These are phyloP conservation scores for Rhodotorula glutinis DNA, from an alignment of 1,284 basidiomycete genomes.

Conservation along the genomic window DNA sequence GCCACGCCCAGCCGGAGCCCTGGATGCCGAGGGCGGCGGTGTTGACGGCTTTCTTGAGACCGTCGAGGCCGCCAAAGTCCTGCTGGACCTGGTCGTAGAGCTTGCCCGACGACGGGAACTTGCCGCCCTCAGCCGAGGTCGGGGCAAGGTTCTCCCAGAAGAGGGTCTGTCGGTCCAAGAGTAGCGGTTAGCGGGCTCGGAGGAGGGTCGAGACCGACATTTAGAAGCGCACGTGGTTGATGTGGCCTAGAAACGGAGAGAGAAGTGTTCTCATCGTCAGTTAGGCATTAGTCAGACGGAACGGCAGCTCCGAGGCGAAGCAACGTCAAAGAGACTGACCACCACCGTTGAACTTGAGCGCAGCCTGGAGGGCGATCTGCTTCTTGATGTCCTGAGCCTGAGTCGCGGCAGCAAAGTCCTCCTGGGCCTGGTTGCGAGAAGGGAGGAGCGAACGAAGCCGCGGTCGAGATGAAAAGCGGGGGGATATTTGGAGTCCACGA, in stretches of 20 bases:
- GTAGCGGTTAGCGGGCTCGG: background rate
- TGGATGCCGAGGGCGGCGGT: slow-evolving; percentile 87
- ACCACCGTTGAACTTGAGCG: slow-evolving; percentile 88
- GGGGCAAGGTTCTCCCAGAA: slow-evolving; percentile 97
- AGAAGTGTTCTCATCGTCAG: no score
- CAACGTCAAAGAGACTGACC: slow-evolving; percentile 53
- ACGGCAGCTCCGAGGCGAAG: background rate
- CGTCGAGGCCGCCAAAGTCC: slow-evolving; percentile 80
- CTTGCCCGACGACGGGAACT: slow-evolving; percentile 54
- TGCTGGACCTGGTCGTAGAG: slow-evolving; percentile 77
- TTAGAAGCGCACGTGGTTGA: slow-evolving; percentile 29
- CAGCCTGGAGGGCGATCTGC: slow-evolving; percentile 77
- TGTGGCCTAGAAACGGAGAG: slow-evolving; percentile 19
- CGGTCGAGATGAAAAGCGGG: no score
- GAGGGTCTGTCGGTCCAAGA: slow-evolving; percentile 64
- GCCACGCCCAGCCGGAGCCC: slow-evolving; percentile 98
- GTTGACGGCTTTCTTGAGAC: slow-evolving; percentile 75
- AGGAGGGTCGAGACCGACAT: no score
- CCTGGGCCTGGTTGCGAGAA: slow-evolving; percentile 58
- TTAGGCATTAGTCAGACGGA: no score
- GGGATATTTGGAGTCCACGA: no score
- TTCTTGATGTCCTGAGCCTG: slow-evolving; percentile 66
- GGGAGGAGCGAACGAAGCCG: background rate
- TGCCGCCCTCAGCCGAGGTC: slow-evolving; percentile 56
- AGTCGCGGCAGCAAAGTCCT: slow-evolving; percentile 69